Evolutionary conservation across 139 green algal genomes (phyloP).

Genomic region (Micractinium conductrix): DNA sequence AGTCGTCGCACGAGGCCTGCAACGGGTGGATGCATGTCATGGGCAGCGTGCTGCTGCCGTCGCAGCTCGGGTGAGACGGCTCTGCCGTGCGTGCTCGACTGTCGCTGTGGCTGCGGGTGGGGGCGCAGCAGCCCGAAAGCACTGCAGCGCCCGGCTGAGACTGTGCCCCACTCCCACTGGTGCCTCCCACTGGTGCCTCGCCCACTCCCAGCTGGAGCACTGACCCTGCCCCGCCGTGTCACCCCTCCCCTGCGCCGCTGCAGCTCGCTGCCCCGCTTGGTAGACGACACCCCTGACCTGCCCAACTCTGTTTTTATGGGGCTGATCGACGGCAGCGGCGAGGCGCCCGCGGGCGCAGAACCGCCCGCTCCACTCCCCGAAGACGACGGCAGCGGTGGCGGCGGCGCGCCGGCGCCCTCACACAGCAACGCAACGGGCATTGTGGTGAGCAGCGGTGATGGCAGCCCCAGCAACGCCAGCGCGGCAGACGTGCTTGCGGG

Average conservation of each 20-base stretch:
- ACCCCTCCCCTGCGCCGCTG: not conserved
- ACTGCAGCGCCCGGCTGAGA: not conserved
- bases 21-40: constrained; percentile 21
- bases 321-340: not conserved
- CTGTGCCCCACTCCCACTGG: not conserved
- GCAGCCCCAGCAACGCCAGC: not conserved
- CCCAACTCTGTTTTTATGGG: not conserved
- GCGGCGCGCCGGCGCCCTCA: not conserved
- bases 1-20: not conserved
- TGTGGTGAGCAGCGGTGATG: not conserved
- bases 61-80: not conserved
- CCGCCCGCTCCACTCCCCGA: not conserved
- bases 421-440: not conserved
- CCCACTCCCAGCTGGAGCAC: not conserved
- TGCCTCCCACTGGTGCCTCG: not conserved
- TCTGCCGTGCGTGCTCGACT: not conserved
- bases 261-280: constrained; percentile 10
- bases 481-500: not conserved
- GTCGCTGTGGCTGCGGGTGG: not conserved
- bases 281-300: constrained; percentile 1
- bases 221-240: not conserved
- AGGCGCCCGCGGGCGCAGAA: not conserved
- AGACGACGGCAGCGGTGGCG: not conserved
- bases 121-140: not conserved
- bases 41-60: constrained; percentile 2